Evolutionary conservation across 2,329 filamentous ascomycete genomes (phyloP), one percentile per base, ranked within the genome.

Genomic region (Alternaria sp.): DNA sequence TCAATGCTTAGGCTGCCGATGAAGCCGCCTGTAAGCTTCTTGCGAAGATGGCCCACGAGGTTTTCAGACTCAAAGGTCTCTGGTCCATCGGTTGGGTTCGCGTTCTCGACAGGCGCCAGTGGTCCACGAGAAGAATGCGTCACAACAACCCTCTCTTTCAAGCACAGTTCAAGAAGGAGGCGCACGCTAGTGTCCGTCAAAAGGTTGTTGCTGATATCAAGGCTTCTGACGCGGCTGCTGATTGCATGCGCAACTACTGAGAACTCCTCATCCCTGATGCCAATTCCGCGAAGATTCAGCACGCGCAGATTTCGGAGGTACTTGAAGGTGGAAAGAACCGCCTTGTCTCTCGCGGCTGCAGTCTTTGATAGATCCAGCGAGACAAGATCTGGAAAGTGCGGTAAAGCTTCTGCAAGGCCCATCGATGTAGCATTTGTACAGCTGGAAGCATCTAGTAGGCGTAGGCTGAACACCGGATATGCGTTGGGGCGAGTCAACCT

Each of bases 281-380:
- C 82, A 12, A 89, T 79, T 1, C 84, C 84, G 44, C 84, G 80
- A 46, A 89, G 68, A 71, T 88, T 89, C 23, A 90, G 73, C 3
- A 89, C 83, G 60, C 87, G 86, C 15, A 89, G 75, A 56, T 84
- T 83, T 3, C 79, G 78, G 45, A 89, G 78, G 33, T 79, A 77
- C 30, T 79, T 78, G 4, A 89, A 69, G 0, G 80, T 76, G 12
- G 79, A 78, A 12, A 89, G 71, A 0, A 89, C 85, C 55, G 63
- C 77, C 54, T 76, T 80, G 78, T 83, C 84, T 71, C 82, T 83
- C 23, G 84, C 84, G 4, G 85, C 79, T 6, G 74, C 78, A 4
- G 86, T 88, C 65, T 82, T 83, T 1, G 87, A 89, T 14, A 90
- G 73, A 71, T 89, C 87, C 15, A 90, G 76, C 65, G 88, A 89